Percentiles rank a stretch among this genome's conserved stretches.
Conservation (phyloP, 2,329 filamentous ascomycete species). For the Neonectria hederae region DNA sequence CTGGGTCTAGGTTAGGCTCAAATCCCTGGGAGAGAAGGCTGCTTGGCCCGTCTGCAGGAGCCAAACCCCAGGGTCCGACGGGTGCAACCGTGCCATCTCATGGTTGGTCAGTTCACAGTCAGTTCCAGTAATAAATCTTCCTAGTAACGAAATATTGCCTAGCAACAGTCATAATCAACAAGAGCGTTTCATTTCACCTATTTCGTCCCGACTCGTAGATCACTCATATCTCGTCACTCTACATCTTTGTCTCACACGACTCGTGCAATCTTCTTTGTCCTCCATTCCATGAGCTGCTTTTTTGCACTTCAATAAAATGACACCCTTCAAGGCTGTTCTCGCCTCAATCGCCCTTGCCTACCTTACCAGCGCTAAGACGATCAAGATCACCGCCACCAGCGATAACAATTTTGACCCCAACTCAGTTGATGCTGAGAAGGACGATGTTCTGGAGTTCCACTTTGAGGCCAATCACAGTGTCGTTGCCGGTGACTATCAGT, state of each 20-base stretch:
- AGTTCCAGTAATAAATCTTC: slow-evolving; percentile 3
- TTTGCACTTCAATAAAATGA: slow-evolving; percentile 36
- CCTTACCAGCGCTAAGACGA: slow-evolving; percentile 44
- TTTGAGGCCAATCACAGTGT: slow-evolving; percentile 52
- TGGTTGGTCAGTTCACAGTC: neutral
- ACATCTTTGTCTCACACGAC: neutral
- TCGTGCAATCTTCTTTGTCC: neutral
- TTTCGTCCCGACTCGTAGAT: slow-evolving; percentile 1
- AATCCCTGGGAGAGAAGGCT: neutral
- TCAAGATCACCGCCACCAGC: slow-evolving; percentile 47
- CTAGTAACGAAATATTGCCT: slow-evolving; percentile 21
- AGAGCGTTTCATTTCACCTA: slow-evolving; percentile 15
- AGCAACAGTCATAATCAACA: slow-evolving; percentile 26
- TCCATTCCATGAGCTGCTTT: neutral
- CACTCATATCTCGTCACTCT: neutral
- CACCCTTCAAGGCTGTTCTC: slow-evolving; percentile 42
- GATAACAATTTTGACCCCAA: slow-evolving; percentile 48
- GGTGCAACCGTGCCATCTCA: slow-evolving; percentile 12
- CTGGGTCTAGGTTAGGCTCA: neutral
- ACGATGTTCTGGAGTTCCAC: slow-evolving; percentile 50
- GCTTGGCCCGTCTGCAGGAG: slow-evolving; percentile 23
- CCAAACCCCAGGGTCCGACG: neutral
- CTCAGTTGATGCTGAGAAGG: slow-evolving; percentile 44
- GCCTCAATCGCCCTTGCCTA: slow-evolving; percentile 37
- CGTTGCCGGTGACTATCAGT: slow-evolving; percentile 47